Conservation (phyloP, 306 rosid species). For the Bauhinia variegata region DNA sequence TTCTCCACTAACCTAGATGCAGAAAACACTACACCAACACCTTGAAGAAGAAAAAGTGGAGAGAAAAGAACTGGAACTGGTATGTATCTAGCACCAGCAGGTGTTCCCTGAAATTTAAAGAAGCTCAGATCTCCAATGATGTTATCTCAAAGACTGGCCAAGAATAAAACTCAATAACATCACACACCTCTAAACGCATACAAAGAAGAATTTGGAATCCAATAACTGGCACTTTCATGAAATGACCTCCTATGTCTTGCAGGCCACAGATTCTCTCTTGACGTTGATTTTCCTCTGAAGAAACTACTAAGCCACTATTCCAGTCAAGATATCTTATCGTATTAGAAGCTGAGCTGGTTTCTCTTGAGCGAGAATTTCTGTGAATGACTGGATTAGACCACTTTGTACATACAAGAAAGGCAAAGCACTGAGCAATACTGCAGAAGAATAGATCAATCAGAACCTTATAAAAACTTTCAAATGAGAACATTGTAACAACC, state of each 20-base stretch:
- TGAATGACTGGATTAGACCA: constrained; percentile 98
- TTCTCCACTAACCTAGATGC: constrained; percentile 79
- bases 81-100: constrained; percentile 61
- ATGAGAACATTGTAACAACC: constrained; percentile 35
- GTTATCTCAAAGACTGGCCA: constrained; percentile 28
- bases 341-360: constrained; percentile 78
- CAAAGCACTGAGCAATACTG: constrained; percentile 96
- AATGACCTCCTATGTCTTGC: constrained; percentile 96
- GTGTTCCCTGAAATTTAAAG: constrained; percentile 78
- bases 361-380: constrained; percentile 65
- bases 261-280: constrained; percentile 75
- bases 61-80: constrained; percentile 80
- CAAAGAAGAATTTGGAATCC: constrained; percentile 91
- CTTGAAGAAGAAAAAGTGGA: constrained; percentile 87
- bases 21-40: constrained; percentile 74
- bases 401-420: constrained; percentile 98
- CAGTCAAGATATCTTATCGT: constrained; percentile 85
- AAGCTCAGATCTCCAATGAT: constrained; percentile 31
- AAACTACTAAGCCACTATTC: constrained; percentile 73
- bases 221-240: constrained; percentile 87
- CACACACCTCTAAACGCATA: constrained; percentile 85
- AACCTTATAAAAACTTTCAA: constrained; percentile 30
- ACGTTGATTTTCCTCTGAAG: constrained; percentile 73
- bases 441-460: constrained; percentile 36
- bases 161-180: constrained; percentile 33